phyloP scores from a whole-genome alignment of 148 eudicot genomes.

The Rhododendron mucronatum region DNA sequence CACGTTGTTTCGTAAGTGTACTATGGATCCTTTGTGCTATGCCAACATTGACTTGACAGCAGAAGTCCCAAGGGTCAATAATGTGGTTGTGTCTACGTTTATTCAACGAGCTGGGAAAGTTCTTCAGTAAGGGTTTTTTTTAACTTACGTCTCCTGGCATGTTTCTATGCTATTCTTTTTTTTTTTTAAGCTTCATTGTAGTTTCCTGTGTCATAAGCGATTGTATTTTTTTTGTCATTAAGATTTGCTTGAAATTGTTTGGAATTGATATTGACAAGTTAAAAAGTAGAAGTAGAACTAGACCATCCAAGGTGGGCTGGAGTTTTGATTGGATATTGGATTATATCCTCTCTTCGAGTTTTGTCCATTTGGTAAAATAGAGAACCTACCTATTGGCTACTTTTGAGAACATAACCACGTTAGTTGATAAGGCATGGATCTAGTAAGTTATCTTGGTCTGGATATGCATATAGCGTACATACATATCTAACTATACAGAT shows the following conservation, averaged over 20 bases:
- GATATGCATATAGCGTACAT: neutral
- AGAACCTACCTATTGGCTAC: neutral
- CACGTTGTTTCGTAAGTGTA: slow-evolving; percentile 56
- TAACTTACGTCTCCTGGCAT: neutral
- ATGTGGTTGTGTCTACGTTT: slow-evolving; percentile 57
- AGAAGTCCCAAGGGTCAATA: slow-evolving; percentile 51
- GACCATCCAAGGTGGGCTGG: neutral
- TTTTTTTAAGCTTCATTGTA: neutral
- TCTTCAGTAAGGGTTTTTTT: slow-evolving; percentile 33
- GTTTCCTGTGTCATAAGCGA: neutral
- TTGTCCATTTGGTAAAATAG: too few species aligned
- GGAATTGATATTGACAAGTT: neutral
- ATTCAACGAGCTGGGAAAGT: slow-evolving; percentile 64
- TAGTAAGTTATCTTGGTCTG: neutral
- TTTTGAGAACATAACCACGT: neutral
- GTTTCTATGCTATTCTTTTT: neutral
- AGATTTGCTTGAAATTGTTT: neutral
- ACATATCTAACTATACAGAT: neutral
- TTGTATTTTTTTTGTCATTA: neutral
- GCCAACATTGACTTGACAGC: slow-evolving; percentile 51
- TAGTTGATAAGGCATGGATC: neutral
- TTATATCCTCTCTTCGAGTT: neutral
- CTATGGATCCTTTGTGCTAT: slow-evolving; percentile 57
- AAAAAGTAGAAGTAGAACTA: neutral
- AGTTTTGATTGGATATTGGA: neutral